Evolutionary conservation across 352 stramenopile genomes (phyloP).

Genomic region (Pythium rhizo-oryzae): DNA sequence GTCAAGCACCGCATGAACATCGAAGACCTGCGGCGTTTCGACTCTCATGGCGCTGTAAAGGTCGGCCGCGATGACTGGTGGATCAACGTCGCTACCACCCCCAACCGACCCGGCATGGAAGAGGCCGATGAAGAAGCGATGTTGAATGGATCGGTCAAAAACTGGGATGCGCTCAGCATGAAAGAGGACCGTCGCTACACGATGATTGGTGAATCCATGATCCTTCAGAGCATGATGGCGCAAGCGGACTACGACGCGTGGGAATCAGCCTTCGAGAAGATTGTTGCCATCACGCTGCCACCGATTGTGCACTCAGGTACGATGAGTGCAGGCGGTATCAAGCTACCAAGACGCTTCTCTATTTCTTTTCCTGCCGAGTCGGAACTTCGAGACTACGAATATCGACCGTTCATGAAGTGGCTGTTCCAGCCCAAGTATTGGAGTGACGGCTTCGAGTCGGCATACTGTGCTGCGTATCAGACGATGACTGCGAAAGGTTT

Average conservation of each 20-base stretch:
- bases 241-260: background rate
- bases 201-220: conserved; percentile 1
- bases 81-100: background rate
- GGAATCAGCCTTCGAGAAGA: background rate
- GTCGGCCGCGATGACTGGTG: background rate
- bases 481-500: conserved; percentile 1
- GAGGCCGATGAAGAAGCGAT: background rate
- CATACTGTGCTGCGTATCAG: background rate
- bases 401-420: background rate
- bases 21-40: background rate
- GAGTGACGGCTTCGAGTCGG: background rate
- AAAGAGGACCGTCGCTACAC: background rate
- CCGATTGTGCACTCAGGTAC: background rate
- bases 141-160: background rate
- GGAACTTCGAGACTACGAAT: background rate
- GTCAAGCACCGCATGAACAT: background rate
- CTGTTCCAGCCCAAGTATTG: background rate
- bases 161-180: background rate
- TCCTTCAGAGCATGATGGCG: conserved; percentile 2
- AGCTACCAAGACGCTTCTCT: background rate
- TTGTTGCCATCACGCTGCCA: background rate
- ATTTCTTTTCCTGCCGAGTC: background rate
- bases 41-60: background rate
- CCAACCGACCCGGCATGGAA: background rate
- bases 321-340: background rate